A percentile compares a stretch with the other conserved stretches of the same genome.
These are phyloP conservation scores for Alternaria longipes DNA, from an alignment of 2,329 filamentous ascomycete genomes.

Conservation along the genomic window DNA sequence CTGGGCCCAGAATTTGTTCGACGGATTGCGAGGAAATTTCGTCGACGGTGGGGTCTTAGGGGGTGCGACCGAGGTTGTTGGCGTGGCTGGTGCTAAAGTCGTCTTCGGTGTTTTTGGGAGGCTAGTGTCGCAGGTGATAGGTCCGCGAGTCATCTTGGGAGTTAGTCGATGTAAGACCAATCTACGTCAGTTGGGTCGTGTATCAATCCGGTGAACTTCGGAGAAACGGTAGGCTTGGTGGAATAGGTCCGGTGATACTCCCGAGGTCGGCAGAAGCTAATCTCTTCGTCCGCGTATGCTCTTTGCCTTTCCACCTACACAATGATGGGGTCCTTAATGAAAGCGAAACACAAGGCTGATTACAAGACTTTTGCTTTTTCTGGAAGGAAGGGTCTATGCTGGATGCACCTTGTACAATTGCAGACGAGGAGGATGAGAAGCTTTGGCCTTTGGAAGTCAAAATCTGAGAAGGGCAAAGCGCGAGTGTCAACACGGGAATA, in stretches of 20 bases:
- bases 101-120: constrained; percentile 13
- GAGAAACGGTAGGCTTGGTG: not conserved
- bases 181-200: constrained; percentile 5
- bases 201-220: not conserved
- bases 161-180: not conserved
- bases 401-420: not conserved
- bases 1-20: constrained; percentile 28
- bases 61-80: not conserved
- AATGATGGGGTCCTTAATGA: not conserved
- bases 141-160: constrained; percentile 19
- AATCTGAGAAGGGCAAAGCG: not conserved
- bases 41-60: constrained; percentile 8
- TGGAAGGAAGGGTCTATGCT: not conserved
- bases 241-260: constrained; percentile 7
- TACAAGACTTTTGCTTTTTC: constrained; percentile 1
- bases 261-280: not conserved
- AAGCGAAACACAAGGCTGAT: not conserved
- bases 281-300: not conserved
- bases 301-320: not conserved
- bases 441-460: not conserved
- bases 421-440: not conserved
- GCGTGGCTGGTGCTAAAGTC: constrained; percentile 3
- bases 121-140: constrained; percentile 10
- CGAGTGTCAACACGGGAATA: not conserved
- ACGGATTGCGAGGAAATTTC: constrained; percentile 24